Base-by-base conservation (phyloP, 352 stramenopile species). In the Peronospora farinosa region DNA sequence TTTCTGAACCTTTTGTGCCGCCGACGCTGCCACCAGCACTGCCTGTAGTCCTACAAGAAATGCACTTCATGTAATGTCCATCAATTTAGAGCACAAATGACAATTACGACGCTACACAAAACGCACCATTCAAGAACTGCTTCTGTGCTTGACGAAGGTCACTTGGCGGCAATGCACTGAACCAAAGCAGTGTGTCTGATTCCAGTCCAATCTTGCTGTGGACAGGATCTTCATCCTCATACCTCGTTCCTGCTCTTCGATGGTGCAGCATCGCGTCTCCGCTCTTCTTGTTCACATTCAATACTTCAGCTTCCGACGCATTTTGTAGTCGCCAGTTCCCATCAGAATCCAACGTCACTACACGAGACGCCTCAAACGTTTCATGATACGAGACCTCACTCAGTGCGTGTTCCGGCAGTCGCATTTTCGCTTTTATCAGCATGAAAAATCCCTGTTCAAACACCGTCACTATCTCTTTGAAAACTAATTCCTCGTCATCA, bases 91-190 rank as follows among this genome's bases (percentile, higher is more conserved):
- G 8, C 23, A 12, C 13, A 35, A n/a, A 1, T 39, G 41, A 25
- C 3, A 2, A 36, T 51, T 25, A 16, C 17, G 19, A 30, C 13
- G 5, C n/a, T 19, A 23, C 42, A 31, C 8, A 21, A 2, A 44
- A 53, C 74, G 30, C 54, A 88, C 77, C 72, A 43, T 44, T 76
- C 10, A 52, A 51, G 35, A 88, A 88, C 33, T 78, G 56, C 37
- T 77, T 77, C 36, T 88, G 74, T 9, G 77, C 70, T 39, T 79
- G 57, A 1, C 77, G 74, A n/a, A 88, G 52, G 33, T 83, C 67
- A 56, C 56, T 74, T 2, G 77, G 77, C 25, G 77, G 77, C 37
- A 88, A 59, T n/a, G 77, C 85, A 42, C 74, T 86, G 47, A 88
- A 88, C 74, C 74, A 86, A 52, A 88, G 65, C 37, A 88, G 70